These are phyloP conservation scores for Acer negundo DNA, from an alignment of 345 rosid species.

Conservation along the genomic window DNA sequence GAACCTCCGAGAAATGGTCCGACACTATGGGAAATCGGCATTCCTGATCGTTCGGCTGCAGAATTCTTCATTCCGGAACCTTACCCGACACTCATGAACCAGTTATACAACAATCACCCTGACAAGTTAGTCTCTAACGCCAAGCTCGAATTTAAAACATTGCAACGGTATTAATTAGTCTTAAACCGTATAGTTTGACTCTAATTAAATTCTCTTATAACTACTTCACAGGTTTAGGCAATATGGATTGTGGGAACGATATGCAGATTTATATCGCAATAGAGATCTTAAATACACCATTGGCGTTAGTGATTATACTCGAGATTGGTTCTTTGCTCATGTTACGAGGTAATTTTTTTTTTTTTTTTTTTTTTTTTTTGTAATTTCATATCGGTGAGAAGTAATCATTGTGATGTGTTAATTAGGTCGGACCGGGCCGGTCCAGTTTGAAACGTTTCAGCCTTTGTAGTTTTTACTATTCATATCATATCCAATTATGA, in stretches of 20 bases:
- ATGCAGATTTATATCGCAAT: slow-evolving; percentile 52
- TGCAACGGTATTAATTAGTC: neutral
- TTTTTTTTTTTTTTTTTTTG: neutral
- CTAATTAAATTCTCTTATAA: neutral
- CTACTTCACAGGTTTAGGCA: slow-evolving; percentile 59
- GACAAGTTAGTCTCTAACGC: slow-evolving; percentile 38
- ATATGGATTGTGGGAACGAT: slow-evolving; percentile 76
- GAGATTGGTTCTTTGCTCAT: slow-evolving; percentile 86
- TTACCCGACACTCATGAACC: slow-evolving; percentile 50
- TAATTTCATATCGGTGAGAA: neutral
- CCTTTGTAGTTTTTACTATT: too few species aligned
- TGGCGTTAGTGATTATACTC: slow-evolving; percentile 45
- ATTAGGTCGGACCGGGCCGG: too few species aligned
- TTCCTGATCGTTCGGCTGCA: slow-evolving; percentile 70
- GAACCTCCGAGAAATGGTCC: slow-evolving; percentile 77
- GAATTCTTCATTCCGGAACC: slow-evolving; percentile 75
- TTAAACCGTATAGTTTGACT: neutral
- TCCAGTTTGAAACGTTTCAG: too few species aligned
- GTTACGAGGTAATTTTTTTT: slow-evolving; percentile 51
- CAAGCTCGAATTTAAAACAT: slow-evolving; percentile 7
- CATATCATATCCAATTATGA: too few species aligned
- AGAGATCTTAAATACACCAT: slow-evolving; percentile 51
- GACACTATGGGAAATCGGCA: slow-evolving; percentile 89
- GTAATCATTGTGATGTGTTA: neutral
- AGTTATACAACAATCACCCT: slow-evolving; percentile 24